These are phyloP conservation scores for Vachellia pachyceras DNA, from an alignment of 306 rosid species.

Conservation along the genomic window DNA sequence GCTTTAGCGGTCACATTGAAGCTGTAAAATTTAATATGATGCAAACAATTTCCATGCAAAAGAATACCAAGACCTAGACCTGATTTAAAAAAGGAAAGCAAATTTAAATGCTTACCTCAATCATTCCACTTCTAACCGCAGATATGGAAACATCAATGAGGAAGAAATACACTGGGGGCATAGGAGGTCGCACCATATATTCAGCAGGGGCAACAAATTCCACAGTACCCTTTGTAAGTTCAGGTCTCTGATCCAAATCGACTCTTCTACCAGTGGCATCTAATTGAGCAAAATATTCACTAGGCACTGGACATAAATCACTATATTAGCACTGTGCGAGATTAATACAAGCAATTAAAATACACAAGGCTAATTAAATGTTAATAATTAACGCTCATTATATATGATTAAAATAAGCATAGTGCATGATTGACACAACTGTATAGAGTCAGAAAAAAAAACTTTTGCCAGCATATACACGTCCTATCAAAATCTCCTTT, in stretches of 20 bases:
- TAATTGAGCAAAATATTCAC: constrained; percentile 88
- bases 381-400: constrained; percentile 27
- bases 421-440: constrained; percentile 16
- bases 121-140: constrained; percentile 99
- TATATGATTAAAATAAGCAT: constrained; percentile 25
- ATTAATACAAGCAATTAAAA: constrained; percentile 23
- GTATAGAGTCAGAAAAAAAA: constrained; percentile 19
- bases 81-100: neutral
- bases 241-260: constrained; percentile 92
- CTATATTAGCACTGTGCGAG: constrained; percentile 26
- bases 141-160: constrained; percentile 92
- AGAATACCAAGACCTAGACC: neutral
- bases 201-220: constrained; percentile 99
- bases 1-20: neutral
- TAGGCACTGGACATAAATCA: constrained; percentile 70
- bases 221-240: constrained; percentile 85
- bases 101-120: constrained; percentile 65
- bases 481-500: constrained; percentile 4
- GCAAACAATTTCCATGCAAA: neutral
- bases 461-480: constrained; percentile 27
- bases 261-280: constrained; percentile 93
- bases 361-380: constrained; percentile 12
- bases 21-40: neutral
- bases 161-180: constrained; percentile 98
- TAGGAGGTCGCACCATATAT: constrained; percentile 99